phyloP scores from a whole-genome alignment of 1,284 basidiomycete species.

The Psilocybe mexicana region DNA sequence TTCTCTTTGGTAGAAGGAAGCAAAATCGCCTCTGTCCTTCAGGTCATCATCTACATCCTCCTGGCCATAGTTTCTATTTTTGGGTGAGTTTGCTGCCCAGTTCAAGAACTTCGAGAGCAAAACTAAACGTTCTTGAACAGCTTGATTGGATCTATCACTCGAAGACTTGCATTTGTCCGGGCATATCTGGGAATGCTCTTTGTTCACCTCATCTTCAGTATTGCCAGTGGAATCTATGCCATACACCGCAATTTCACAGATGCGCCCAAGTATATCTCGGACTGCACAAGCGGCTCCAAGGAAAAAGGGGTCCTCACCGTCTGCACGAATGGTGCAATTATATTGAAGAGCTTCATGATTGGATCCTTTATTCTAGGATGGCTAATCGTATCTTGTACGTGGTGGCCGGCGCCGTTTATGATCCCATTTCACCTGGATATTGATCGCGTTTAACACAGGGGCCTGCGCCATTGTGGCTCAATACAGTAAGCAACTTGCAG shows the following conservation, averaged over 20 bases:
- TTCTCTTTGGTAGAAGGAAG: conserved; percentile 29
- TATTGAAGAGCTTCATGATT: conserved; percentile 41
- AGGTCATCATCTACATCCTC: conserved; percentile 39
- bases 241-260: conserved; percentile 42
- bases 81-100: conserved; percentile 30
- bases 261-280: conserved; percentile 32
- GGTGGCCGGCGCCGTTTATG: neutral
- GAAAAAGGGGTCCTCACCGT: conserved; percentile 27
- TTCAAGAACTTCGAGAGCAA: neutral
- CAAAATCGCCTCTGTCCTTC: conserved; percentile 39
- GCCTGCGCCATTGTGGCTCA: conserved; percentile 42
- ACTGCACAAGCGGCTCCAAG: conserved; percentile 34
- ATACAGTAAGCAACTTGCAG: conserved; percentile 39
- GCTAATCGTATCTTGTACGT: conserved; percentile 46
- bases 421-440: conserved; percentile 2
- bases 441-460: conserved; percentile 29
- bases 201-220: conserved; percentile 41
- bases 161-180: conserved; percentile 37
- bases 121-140: conserved; percentile 23
- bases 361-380: conserved; percentile 41
- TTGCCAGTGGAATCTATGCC: conserved; percentile 41
- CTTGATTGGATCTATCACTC: conserved; percentile 40
- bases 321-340: conserved; percentile 37
- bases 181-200: conserved; percentile 40
- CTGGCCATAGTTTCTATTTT: conserved; percentile 43